phyloP scores from a whole-genome alignment of 257 asterid genomes.

The Rhazya stricta region DNA sequence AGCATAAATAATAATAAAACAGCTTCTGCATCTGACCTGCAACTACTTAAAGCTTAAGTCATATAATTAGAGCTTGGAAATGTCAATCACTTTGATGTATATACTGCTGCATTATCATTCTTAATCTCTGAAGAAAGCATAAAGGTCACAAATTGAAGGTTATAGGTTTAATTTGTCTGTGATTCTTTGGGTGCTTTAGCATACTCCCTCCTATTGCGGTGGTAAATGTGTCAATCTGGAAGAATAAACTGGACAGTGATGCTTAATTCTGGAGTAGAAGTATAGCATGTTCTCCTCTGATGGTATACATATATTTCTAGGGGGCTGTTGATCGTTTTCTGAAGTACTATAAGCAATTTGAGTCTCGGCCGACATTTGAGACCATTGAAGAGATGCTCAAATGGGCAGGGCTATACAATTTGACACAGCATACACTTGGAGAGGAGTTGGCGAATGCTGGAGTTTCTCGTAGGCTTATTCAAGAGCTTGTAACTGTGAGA shows the following conservation, averaged over 20 bases:
- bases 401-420: slow-evolving; percentile 82
- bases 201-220: not conserved
- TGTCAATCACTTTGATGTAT: not conserved
- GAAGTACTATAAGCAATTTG: slow-evolving; percentile 62
- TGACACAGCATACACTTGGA: slow-evolving; percentile 53
- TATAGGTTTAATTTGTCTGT: no score
- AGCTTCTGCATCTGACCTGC: not conserved
- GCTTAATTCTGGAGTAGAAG: not conserved
- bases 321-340: slow-evolving; percentile 23
- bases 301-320: not conserved
- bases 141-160: not conserved
- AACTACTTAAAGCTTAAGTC: not conserved
- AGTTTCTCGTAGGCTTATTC: slow-evolving; percentile 56
- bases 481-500: slow-evolving; percentile 86
- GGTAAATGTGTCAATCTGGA: not conserved
- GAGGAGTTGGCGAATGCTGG: slow-evolving; percentile 54
- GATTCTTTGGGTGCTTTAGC: not conserved
- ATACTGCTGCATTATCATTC: not conserved
- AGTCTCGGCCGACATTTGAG: slow-evolving; percentile 71
- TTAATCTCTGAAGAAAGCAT: not conserved
- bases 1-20: not conserved
- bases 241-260: not conserved
- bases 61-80: not conserved
- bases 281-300: not conserved
- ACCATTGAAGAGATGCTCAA: slow-evolving; percentile 83